These are phyloP conservation scores for Pontederia paniculata DNA, from an alignment of 176 grass and related monocot species.

Conservation along the genomic window DNA sequence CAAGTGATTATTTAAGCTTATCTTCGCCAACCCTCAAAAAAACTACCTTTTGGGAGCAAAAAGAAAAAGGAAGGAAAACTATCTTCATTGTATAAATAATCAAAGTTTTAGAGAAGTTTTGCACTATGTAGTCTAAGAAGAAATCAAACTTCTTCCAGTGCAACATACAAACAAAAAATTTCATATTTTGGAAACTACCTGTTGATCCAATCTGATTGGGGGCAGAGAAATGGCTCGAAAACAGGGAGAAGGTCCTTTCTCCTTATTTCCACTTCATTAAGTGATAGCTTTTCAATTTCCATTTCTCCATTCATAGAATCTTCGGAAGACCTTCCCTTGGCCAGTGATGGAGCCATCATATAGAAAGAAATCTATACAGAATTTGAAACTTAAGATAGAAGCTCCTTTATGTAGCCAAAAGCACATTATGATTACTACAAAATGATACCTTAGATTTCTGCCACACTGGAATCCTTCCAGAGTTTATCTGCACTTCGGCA, in stretches of 20 bases:
- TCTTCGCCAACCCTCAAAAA: too few relatives aligned
- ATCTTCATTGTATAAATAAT: too few relatives aligned
- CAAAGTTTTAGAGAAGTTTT: too few relatives aligned
- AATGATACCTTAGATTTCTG: constrained; percentile 90
- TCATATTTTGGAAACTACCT: constrained; percentile 54
- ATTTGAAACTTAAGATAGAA: constrained; percentile 13
- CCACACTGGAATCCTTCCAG: constrained; percentile 84
- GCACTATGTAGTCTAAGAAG: too few relatives aligned
- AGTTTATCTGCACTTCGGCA: constrained; percentile 85
- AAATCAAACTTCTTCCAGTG: too few relatives aligned
- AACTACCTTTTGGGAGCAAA: too few relatives aligned
- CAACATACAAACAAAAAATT: background rate
- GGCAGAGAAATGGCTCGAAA: constrained; percentile 73
- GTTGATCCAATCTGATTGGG: constrained; percentile 44
- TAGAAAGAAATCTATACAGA: constrained; percentile 86
- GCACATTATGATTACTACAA: constrained; percentile 6
- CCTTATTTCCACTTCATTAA: constrained; percentile 74
- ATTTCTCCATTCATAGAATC: constrained; percentile 53
- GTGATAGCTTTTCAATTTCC: constrained; percentile 72
- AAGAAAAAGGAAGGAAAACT: too few relatives aligned
- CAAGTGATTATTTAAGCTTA: too few relatives aligned
- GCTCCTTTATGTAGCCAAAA: constrained; percentile 13
- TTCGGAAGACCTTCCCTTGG: constrained; percentile 26
- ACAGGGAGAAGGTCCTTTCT: constrained; percentile 80
- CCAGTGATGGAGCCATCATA: constrained; percentile 40